Conservation (phyloP, 2,329 filamentous ascomycete genomes). For the Helotiales sp. region DNA sequence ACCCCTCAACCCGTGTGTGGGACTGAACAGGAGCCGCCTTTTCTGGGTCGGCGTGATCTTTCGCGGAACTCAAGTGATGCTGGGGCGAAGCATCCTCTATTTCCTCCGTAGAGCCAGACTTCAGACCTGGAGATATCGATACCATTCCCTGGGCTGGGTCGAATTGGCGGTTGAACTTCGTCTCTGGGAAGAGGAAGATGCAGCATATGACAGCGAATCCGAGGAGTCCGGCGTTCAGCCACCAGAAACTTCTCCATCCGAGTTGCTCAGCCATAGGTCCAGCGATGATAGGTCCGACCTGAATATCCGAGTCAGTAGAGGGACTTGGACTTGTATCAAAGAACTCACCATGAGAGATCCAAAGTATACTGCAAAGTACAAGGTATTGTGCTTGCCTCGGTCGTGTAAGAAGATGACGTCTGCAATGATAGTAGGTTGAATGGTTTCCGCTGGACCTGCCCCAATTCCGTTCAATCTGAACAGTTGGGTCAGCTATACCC, state of each 20-base stretch:
- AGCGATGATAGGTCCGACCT: conserved; percentile 60
- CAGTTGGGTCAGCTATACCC: background rate
- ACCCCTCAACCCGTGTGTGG: conserved; percentile 23
- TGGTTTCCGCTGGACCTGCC: conserved; percentile 65
- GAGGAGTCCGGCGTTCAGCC: conserved; percentile 64
- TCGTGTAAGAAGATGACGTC: conserved; percentile 70
- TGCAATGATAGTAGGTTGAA: conserved; percentile 66
- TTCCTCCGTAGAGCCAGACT: conserved; percentile 32
- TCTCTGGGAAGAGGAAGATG: conserved; percentile 67
- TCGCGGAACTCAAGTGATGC: background rate
- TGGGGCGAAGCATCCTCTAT: conserved; percentile 19
- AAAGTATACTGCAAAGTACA: conserved; percentile 67
- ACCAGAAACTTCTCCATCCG: conserved; percentile 69
- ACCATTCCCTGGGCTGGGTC: conserved; percentile 17
- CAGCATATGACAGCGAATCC: conserved; percentile 55
- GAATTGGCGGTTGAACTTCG: conserved; percentile 57
- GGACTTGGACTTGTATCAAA: conserved; percentile 21
- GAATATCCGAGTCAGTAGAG: conserved; percentile 18
- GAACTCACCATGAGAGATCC: conserved; percentile 59
- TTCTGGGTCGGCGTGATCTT: conserved; percentile 29
- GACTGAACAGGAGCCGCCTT: conserved; percentile 23
- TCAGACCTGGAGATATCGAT: conserved; percentile 21
- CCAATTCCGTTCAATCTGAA: conserved; percentile 61
- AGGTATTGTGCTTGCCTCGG: conserved; percentile 58
- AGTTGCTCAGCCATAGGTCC: conserved; percentile 63